These are phyloP conservation scores for Termitomyces sp. DNA, from an alignment of 768 basidiomycete species.

Conservation along the genomic window DNA sequence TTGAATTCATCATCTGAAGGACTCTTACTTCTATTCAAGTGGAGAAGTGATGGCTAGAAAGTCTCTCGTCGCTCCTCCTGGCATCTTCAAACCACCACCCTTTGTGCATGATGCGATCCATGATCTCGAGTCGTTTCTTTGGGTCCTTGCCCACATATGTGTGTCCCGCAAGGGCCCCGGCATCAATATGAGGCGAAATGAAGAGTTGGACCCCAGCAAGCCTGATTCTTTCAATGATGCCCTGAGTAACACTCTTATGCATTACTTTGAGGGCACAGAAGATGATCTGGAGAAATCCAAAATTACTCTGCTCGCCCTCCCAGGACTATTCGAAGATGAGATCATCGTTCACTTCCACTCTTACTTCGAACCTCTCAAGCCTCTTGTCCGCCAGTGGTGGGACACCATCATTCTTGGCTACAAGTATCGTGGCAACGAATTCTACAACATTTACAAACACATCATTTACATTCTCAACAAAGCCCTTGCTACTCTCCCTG, in stretches of 20 bases:
- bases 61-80: too few species aligned
- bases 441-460: background rate
- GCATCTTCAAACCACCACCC: too few species aligned
- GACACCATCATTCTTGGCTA: background rate
- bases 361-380: background rate
- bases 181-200: background rate
- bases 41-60: background rate
- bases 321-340: background rate
- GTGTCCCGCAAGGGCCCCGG: slow-evolving; percentile 18
- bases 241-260: background rate
- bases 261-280: background rate
- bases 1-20: background rate
- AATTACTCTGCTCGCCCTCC: background rate
- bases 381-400: background rate
- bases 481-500: background rate
- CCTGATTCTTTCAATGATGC: background rate
- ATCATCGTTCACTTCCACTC: background rate
- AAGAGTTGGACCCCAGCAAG: background rate
- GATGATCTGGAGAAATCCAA: background rate
- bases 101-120: slow-evolving; percentile 7
- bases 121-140: slow-evolving; percentile 24
- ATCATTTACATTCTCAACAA: background rate
- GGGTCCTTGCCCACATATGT: slow-evolving; percentile 20
- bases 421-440: background rate
- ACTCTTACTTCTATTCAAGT: background rate